These are phyloP conservation scores for Rubia peregrina DNA, from an alignment of 305 asterid species.

Conservation along the genomic window DNA sequence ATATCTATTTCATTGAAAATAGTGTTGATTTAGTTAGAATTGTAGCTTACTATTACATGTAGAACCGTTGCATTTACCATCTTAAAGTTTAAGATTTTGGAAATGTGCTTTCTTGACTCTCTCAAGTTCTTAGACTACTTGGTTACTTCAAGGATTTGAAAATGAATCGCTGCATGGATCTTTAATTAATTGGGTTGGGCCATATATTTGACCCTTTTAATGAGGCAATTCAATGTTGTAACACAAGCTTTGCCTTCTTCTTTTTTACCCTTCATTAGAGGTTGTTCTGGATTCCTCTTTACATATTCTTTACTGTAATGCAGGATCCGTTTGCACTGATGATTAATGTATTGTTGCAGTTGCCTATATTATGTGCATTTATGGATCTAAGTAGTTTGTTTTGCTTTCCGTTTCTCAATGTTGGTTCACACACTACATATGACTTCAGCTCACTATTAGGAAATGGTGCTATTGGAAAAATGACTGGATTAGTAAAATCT, in stretches of 20 bases:
- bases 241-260: neutral
- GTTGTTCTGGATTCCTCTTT: neutral
- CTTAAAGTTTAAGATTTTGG: neutral
- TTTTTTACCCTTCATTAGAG: neutral
- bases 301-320: neutral
- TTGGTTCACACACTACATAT: constrained; percentile 1
- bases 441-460: neutral
- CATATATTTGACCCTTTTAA: constrained; percentile 2
- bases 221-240: neutral
- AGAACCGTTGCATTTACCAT: neutral
- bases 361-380: neutral
- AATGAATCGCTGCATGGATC: neutral
- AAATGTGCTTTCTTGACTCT: neutral
- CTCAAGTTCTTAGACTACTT: neutral
- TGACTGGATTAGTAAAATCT: neutral
- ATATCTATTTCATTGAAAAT: neutral
- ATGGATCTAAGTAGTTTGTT: neutral
- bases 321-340: neutral
- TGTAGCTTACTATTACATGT: neutral
- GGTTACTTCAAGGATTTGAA: neutral
- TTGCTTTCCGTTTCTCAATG: neutral
- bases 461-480: neutral
- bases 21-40: neutral
- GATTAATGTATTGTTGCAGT: neutral
- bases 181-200: neutral